A percentile compares a stretch with the other conserved stretches of the same genome.
Conservation (phyloP, 2,329 filamentous ascomycete species). For the Ploettnerulaceae sp. region DNA sequence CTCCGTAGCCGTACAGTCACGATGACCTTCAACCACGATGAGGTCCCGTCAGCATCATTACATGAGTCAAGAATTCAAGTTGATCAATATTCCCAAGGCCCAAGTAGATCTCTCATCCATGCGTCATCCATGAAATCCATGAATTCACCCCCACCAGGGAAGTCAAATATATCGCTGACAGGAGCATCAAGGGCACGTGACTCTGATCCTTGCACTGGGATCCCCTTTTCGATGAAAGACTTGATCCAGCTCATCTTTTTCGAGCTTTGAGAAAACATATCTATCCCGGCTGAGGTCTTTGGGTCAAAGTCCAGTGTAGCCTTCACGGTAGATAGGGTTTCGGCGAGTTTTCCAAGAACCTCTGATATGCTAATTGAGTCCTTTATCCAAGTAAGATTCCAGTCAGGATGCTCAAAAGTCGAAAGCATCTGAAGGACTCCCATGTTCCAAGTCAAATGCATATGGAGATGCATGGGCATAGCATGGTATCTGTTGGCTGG, state of each 20-base stretch:
- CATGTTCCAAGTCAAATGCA: conserved; percentile 35
- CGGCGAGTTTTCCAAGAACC: conserved; percentile 32
- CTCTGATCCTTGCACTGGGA: not conserved
- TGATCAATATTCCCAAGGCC: conserved; percentile 7
- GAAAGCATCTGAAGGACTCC: conserved; percentile 37
- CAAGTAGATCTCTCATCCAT: conserved; percentile 18
- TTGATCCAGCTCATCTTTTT: conserved; percentile 11
- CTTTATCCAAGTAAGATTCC: conserved; percentile 36
- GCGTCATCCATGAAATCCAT: conserved; percentile 15
- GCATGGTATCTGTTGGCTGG: conserved; percentile 12
- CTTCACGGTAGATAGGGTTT: conserved; percentile 27
- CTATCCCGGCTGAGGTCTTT: conserved; percentile 3
- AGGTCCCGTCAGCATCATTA: too few species aligned
- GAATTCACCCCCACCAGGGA: not conserved
- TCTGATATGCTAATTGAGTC: conserved; percentile 32
- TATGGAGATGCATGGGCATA: conserved; percentile 8
- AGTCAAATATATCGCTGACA: conserved; percentile 1
- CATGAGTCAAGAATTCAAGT: not conserved
- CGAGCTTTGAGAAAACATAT: conserved; percentile 11
- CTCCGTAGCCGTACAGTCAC: too few species aligned
- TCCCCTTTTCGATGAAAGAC: conserved; percentile 9
- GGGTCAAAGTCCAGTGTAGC: conserved; percentile 9
- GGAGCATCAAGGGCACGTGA: not conserved
- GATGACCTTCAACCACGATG: too few species aligned
- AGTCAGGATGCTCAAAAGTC: conserved; percentile 36